Percentiles rank a stretch among this genome's conserved stretches.
Conservation (phyloP, 2,329 filamentous ascomycete genomes). For the Emericellopsis atlantica region DNA sequence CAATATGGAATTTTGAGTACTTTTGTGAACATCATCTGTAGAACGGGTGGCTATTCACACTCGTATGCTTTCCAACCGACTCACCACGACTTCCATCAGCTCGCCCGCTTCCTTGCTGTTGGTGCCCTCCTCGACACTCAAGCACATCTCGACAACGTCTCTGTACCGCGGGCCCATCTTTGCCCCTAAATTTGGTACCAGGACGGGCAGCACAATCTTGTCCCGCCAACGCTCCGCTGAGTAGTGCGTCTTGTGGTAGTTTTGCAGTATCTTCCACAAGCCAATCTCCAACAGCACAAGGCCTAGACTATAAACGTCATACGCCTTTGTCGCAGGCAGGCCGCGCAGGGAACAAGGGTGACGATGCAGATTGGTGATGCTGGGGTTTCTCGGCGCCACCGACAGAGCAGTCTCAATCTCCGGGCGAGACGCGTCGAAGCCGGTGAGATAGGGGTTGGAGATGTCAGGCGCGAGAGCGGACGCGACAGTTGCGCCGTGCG, state of each 20-base stretch:
- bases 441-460: constrained; percentile 30
- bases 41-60: constrained; percentile 8
- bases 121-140: constrained; percentile 22
- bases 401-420: constrained; percentile 37
- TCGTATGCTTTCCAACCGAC: constrained; percentile 22
- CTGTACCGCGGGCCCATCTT: constrained; percentile 26
- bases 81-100: constrained; percentile 28
- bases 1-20: neutral
- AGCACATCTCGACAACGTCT: constrained; percentile 27
- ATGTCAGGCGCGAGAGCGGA: constrained; percentile 25
- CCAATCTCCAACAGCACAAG: constrained; percentile 37
- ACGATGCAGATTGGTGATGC: constrained; percentile 30
- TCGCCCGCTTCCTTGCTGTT: constrained; percentile 21
- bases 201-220: constrained; percentile 22
- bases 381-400: constrained; percentile 26
- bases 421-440: constrained; percentile 42
- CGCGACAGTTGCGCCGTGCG: constrained; percentile 15
- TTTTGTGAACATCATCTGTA: neutral
- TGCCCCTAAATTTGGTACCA: constrained; percentile 26
- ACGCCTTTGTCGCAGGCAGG: constrained; percentile 30
- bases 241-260: constrained; percentile 27
- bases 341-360: constrained; percentile 29
- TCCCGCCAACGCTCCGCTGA: constrained; percentile 27
- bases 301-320: constrained; percentile 40
- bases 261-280: constrained; percentile 29